Conservation (phyloP, 305 asterid genomes). For the Solanum hybrid region DNA sequence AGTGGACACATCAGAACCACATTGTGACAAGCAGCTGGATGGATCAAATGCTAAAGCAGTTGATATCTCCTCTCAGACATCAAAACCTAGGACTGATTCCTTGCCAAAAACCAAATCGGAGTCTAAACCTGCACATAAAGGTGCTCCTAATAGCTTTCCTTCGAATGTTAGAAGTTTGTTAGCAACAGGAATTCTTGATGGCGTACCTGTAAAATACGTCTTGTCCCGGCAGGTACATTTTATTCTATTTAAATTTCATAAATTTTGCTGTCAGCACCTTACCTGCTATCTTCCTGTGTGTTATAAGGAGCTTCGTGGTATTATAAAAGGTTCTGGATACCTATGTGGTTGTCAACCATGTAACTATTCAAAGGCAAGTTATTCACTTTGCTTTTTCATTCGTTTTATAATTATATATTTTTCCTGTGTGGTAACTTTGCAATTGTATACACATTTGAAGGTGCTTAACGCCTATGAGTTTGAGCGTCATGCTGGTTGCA, state of each 20-base stretch:
- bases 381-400: neutral
- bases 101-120: slow-evolving; percentile 45
- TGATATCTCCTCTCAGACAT: slow-evolving; percentile 24
- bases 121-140: slow-evolving; percentile 57
- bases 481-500: slow-evolving; percentile 86
- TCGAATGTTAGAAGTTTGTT: slow-evolving; percentile 92
- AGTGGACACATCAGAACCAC: slow-evolving; percentile 37
- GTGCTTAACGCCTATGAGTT: slow-evolving; percentile 84
- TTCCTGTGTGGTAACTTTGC: neutral
- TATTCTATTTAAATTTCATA: neutral
- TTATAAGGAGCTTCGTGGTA: slow-evolving; percentile 71
- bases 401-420: neutral
- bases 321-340: slow-evolving; percentile 87
- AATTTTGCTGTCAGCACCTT: slow-evolving; percentile 9
- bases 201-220: slow-evolving; percentile 78
- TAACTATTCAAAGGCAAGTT: slow-evolving; percentile 70
- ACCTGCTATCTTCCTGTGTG: slow-evolving; percentile 11
- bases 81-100: slow-evolving; percentile 41
- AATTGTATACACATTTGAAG: slow-evolving; percentile 23
- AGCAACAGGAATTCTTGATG: slow-evolving; percentile 92
- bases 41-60: slow-evolving; percentile 22
- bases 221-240: slow-evolving; percentile 63
- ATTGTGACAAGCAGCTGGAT: slow-evolving; percentile 34
- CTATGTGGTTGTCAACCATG: slow-evolving; percentile 89
- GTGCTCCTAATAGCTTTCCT: slow-evolving; percentile 92